A percentile compares a stretch with the other conserved stretches of the same genome.
Conservation (phyloP, 768 basidiomycete genomes). For the Serpula lacrymans region DNA sequence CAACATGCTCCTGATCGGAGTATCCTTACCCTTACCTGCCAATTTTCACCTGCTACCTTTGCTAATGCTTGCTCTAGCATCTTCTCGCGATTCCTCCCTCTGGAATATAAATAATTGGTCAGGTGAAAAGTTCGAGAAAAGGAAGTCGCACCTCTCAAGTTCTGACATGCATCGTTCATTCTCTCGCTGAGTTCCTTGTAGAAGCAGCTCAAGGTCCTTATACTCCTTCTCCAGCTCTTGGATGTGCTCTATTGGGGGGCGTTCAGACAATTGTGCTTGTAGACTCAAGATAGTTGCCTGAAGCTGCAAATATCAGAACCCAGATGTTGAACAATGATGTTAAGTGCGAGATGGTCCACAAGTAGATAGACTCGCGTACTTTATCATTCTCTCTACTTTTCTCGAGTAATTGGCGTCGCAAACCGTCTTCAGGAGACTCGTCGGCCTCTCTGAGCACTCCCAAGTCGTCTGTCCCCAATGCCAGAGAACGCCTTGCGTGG, state of each 20-base stretch:
- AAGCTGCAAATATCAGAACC: constrained; percentile 37
- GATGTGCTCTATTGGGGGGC: constrained; percentile 66
- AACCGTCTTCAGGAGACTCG: constrained; percentile 56
- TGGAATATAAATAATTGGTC: neutral
- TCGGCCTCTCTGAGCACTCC: constrained; percentile 55
- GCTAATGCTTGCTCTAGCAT: constrained; percentile 70
- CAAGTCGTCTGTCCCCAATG: constrained; percentile 51
- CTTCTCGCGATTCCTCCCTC: constrained; percentile 71
- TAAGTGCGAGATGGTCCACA: neutral
- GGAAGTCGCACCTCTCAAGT: constrained; percentile 67
- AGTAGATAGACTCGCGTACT: constrained; percentile 30
- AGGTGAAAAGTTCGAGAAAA: constrained; percentile 5
- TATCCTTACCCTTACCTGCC: constrained; percentile 83
- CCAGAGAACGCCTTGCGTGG: constrained; percentile 44
- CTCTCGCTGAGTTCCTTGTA: constrained; percentile 80
- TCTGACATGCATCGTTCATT: constrained; percentile 85
- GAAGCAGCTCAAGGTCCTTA: constrained; percentile 68
- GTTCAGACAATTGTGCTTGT: constrained; percentile 60
- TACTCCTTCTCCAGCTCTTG: constrained; percentile 70
- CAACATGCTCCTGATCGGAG: constrained; percentile 8
- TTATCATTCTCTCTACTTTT: constrained; percentile 71
- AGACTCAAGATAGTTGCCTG: constrained; percentile 59
- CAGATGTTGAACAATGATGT: neutral
- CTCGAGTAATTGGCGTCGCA: constrained; percentile 62
- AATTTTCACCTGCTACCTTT: constrained; percentile 72